Evolutionary conservation across 257 asterid species (phyloP).

Genomic region (Agastache rugosa): DNA sequence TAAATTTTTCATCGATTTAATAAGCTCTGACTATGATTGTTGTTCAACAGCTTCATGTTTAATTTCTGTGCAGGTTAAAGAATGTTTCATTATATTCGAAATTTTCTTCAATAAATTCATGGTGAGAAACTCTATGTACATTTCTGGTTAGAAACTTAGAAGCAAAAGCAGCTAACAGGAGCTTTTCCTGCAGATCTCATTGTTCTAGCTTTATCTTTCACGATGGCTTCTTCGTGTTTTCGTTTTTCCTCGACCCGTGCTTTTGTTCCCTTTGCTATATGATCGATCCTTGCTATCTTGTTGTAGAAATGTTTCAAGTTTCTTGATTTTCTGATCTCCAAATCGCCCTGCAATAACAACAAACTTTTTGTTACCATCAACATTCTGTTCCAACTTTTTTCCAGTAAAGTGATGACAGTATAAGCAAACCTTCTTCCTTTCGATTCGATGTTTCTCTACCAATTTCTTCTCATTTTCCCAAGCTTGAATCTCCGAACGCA

Average conservation of each 20-base stretch:
- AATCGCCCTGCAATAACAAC: slow-evolving; percentile 46
- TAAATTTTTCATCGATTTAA: not conserved
- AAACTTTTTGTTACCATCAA: not conserved
- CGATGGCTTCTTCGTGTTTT: slow-evolving; percentile 49
- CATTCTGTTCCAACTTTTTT: not conserved
- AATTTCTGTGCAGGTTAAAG: not conserved
- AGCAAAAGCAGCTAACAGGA: slow-evolving; percentile 60
- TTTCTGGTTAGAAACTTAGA: slow-evolving; percentile 31
- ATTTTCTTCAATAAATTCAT: not conserved
- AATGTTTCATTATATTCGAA: not conserved
- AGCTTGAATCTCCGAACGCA: slow-evolving; percentile 48
- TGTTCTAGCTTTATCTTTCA: slow-evolving; percentile 56
- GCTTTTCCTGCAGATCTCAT: slow-evolving; percentile 50
- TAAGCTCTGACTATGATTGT: not conserved
- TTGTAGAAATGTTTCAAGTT: slow-evolving; percentile 59
- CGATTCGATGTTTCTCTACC: slow-evolving; percentile 52
- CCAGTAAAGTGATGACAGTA: not conserved
- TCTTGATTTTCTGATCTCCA: slow-evolving; percentile 56
- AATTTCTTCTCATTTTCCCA: slow-evolving; percentile 71
- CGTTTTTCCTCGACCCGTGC: slow-evolving; percentile 59
- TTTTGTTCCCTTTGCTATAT: slow-evolving; percentile 58
- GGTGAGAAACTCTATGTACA: slow-evolving; percentile 3
- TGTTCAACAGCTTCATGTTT: not conserved
- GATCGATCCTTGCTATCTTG: slow-evolving; percentile 62
- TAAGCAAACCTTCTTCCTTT: slow-evolving; percentile 59